Percentiles rank a stretch among this genome's conserved stretches.
These are phyloP conservation scores for Exserohilum turcica DNA, from an alignment of 2,329 filamentous ascomycete genomes.

Conservation along the genomic window DNA sequence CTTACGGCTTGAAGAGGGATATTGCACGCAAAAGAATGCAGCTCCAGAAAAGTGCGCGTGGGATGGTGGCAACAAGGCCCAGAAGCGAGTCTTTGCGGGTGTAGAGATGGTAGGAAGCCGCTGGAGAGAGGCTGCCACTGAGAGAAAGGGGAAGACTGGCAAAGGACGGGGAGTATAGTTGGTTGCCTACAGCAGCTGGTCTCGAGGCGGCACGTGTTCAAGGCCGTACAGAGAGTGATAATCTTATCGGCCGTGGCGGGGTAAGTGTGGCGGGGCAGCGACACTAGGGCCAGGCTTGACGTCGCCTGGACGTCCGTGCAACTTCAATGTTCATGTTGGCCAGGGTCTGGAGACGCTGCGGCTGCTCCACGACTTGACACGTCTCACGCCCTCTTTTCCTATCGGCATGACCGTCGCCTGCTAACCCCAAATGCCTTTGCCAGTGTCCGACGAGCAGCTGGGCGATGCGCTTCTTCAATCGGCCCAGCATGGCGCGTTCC, in stretches of 20 bases:
- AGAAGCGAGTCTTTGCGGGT: background rate
- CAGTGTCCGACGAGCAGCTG: slow-evolving; percentile 47
- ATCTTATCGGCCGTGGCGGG: slow-evolving; percentile 18
- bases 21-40: background rate
- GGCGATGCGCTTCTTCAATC: slow-evolving; percentile 69
- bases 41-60: background rate
- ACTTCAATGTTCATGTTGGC: slow-evolving; percentile 1
- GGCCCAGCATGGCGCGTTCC: slow-evolving; percentile 61
- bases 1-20: background rate
- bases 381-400: background rate
- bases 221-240: background rate
- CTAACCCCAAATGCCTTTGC: slow-evolving; percentile 33
- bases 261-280: slow-evolving; percentile 28
- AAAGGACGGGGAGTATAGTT: background rate
- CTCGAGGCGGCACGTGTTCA: background rate
- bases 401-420: slow-evolving; percentile 23
- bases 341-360: slow-evolving; percentile 7
- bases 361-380: background rate
- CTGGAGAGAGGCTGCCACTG: background rate
- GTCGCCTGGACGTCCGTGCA: slow-evolving; percentile 15
- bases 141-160: background rate
- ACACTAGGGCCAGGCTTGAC: slow-evolving; percentile 9
- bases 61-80: background rate
- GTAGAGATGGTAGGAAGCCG: background rate
- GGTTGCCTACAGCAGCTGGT: background rate